phyloP scores from a whole-genome alignment of 495 filamentous ascomycete genomes.

The Bathelium albidoporum region DNA sequence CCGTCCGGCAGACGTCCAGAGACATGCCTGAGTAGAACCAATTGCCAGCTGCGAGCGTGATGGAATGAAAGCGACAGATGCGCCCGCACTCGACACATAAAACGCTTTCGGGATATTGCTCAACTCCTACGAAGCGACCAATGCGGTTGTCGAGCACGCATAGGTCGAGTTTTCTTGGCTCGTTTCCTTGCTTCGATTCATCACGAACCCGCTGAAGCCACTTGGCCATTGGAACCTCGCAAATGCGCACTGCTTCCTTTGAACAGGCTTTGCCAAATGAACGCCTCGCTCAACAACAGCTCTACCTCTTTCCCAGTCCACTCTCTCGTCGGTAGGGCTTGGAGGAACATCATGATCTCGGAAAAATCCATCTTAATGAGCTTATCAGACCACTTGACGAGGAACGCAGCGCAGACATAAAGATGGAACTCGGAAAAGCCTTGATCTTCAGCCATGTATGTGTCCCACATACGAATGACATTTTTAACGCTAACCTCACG shows the following conservation, averaged over 20 bases:
- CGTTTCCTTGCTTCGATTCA: not conserved
- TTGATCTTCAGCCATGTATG: constrained; percentile 97
- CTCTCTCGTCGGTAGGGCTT: constrained; percentile 82
- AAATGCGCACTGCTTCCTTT: constrained; percentile 81
- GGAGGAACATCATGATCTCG: constrained; percentile 98
- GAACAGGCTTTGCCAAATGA: constrained; percentile 91
- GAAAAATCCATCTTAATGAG: constrained; percentile 92
- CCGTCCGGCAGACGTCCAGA: too few relatives aligned
- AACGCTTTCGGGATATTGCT: too few relatives aligned
- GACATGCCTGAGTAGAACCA: too few relatives aligned
- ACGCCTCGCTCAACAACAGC: constrained; percentile 86
- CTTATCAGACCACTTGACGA: constrained; percentile 97
- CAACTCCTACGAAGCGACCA: too few relatives aligned
- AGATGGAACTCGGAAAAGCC: constrained; percentile 97
- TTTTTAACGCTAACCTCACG: constrained; percentile 91
- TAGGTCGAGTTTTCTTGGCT: not conserved
- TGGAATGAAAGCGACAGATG: too few relatives aligned
- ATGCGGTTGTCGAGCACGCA: too few relatives aligned
- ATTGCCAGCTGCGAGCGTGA: too few relatives aligned
- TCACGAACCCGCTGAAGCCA: not conserved
- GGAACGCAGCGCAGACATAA: constrained; percentile 94
- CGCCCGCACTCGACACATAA: too few relatives aligned
- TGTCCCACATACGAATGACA: constrained; percentile 99
- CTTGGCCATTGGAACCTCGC: constrained; percentile 36
- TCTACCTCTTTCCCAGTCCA: constrained; percentile 99